phyloP scores from a whole-genome alignment of 2,329 filamentous ascomycete species.

The Ramularia endophylla region DNA sequence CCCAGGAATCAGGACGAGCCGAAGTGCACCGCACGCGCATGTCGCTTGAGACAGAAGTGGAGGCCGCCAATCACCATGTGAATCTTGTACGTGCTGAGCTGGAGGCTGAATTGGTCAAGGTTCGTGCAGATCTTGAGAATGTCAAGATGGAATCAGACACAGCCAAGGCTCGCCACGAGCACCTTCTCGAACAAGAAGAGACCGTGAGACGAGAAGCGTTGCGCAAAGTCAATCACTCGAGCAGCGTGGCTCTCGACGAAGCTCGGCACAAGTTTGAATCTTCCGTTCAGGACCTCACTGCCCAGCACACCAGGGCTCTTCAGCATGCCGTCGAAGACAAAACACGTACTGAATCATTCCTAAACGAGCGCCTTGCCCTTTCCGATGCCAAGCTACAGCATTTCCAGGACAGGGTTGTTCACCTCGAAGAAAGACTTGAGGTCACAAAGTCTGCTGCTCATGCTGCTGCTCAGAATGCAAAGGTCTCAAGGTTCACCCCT shows the following conservation, averaged over 20 bases:
- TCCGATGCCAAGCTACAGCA: constrained; percentile 80
- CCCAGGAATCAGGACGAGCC: constrained; percentile 68
- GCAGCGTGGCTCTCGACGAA: constrained; percentile 49
- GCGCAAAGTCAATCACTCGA: constrained; percentile 49
- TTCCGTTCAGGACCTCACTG: constrained; percentile 41
- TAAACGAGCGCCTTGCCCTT: constrained; percentile 73
- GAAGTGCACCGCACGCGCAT: constrained; percentile 78
- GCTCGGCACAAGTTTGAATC: constrained; percentile 51
- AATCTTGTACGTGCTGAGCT: constrained; percentile 76
- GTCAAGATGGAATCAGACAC: constrained; percentile 75
- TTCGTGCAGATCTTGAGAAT: constrained; percentile 71
- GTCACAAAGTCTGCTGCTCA: constrained; percentile 82
- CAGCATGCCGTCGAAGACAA: constrained; percentile 65
- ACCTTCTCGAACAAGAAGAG: constrained; percentile 75
- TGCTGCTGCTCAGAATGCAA: constrained; percentile 66
- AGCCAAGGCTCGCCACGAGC: constrained; percentile 71
- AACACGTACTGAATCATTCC: constrained; percentile 69
- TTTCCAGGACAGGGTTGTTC: constrained; percentile 74
- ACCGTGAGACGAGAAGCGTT: constrained; percentile 59
- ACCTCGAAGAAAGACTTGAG: constrained; percentile 85
- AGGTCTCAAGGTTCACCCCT: constrained; percentile 18
- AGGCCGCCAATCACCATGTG: constrained; percentile 77
- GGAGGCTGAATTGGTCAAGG: constrained; percentile 68
- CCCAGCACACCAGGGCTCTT: constrained; percentile 51
- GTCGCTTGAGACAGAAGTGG: constrained; percentile 73